Base-by-base conservation (phyloP, 345 rosid species). In the Populus simonii region DNA sequence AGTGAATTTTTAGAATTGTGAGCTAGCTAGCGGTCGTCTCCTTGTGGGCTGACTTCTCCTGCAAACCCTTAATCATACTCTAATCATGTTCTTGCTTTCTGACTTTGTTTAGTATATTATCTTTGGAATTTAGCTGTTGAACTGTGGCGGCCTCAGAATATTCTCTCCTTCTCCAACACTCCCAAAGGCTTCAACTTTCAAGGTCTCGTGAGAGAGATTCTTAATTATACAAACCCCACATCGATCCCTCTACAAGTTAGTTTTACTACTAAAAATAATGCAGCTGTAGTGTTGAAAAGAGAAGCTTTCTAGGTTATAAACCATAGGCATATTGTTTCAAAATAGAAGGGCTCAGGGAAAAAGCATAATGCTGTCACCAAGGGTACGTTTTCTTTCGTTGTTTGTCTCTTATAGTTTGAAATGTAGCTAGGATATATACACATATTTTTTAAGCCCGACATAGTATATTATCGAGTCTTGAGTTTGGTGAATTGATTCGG, bases 11-110 rank as follows among this genome's bases (percentile, higher is more conserved):
- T 92, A 82, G 94, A 87, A 87, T 85, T 76, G 85, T 77, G 94
- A 83, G 93, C 63, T 59, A 83, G 92, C 63, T 23, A 59, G 63
- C 80, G 84, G 92, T 86, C 92, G 93, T 92, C 90, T 80, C 74
- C 84, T 88, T 92, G 93, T 83, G 96, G 88, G 96, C 94, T 92
- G 98, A 96, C 97, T 91, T 92, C 84, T 87, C 81, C 87, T 84
- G 83, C 80, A 53, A 78, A 80, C 63, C 55, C 84, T 83, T 95
- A 90, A 96, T 96, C 93, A 96, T 93, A 95, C 88, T 95, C 96
- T 92, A 95, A 95, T 93, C 74, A 92, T 94, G 87, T 85, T 70
- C 72, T 83, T 79, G 82, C 88, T 80, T 86, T 85, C 82, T 70
- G 76, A 57, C 67, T 80, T 90, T 74, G 80, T 85, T 91, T 87